phyloP scores from a whole-genome alignment of 2,329 filamentous ascomycete genomes.

The Diaporthe capsici region DNA sequence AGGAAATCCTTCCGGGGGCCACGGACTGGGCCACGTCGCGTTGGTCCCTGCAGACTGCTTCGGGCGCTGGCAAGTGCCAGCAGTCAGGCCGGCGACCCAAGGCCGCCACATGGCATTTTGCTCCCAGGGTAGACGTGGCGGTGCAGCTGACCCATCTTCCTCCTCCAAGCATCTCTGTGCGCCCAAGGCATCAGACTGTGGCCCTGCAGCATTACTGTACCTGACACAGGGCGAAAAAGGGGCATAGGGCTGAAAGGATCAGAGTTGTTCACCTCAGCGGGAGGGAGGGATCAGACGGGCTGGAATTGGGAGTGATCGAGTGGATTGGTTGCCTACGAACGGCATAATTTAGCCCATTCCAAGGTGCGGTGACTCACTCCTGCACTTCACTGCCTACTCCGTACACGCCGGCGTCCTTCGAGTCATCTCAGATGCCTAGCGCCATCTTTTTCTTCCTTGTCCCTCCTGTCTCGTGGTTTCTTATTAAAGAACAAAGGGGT shows the following conservation, averaged over 20 bases:
- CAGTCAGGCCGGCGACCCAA: neutral
- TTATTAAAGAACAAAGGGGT: conserved; percentile 33
- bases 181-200: conserved; percentile 14
- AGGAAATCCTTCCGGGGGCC: neutral
- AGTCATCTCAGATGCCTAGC: conserved; percentile 24
- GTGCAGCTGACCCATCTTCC: conserved; percentile 15
- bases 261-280: neutral
- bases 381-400: conserved; percentile 14
- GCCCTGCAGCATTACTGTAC: conserved; percentile 5
- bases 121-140: neutral
- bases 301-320: neutral
- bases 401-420: conserved; percentile 8
- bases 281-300: neutral
- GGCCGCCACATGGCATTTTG: conserved; percentile 17
- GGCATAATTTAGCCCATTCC: conserved; percentile 16
- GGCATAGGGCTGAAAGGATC: conserved; percentile 15
- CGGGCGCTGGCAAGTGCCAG: conserved; percentile 22
- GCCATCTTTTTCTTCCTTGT: neutral
- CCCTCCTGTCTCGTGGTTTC: conserved; percentile 9
- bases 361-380: neutral
- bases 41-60: neutral
- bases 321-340: conserved; percentile 9
- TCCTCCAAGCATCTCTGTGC: neutral
- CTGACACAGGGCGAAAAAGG: neutral
- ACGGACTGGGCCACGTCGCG: conserved; percentile 27